A percentile compares a stretch with the other conserved stretches of the same genome.
phyloP scores from a whole-genome alignment of 345 rosid genomes.

The Kandelia obovata region DNA sequence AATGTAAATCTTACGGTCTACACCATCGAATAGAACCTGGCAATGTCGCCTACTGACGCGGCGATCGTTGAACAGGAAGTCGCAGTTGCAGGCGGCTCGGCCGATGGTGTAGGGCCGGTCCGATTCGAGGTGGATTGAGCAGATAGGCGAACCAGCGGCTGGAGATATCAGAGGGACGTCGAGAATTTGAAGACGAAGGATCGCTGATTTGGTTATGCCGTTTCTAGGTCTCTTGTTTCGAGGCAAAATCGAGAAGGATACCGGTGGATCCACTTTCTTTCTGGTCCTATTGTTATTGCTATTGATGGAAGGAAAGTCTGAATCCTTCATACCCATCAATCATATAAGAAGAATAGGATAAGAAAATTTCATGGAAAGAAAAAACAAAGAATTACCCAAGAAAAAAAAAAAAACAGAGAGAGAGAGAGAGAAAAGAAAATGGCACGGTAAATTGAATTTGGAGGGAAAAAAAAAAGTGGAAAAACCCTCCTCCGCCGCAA shows the following conservation, averaged over 20 bases:
- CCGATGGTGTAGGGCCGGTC: slow-evolving; percentile 61
- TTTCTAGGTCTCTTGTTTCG: slow-evolving; percentile 30
- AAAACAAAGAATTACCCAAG: no score
- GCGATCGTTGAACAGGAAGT: slow-evolving; percentile 41
- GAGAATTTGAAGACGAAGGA: slow-evolving; percentile 39
- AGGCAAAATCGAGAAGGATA: slow-evolving; percentile 5
- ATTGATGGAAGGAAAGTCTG: slow-evolving; percentile 14
- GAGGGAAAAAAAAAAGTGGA: neutral
- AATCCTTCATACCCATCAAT: slow-evolving; percentile 21
- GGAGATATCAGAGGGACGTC: slow-evolving; percentile 52
- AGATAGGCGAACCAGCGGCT: slow-evolving; percentile 36
- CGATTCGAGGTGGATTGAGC: slow-evolving; percentile 41
- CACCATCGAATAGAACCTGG: slow-evolving; percentile 57
- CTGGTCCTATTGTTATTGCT: slow-evolving; percentile 14
- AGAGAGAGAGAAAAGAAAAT: neutral
- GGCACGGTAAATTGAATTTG: neutral
- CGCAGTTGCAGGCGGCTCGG: slow-evolving; percentile 41
- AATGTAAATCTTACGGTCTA: slow-evolving; percentile 46
- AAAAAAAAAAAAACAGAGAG: neutral
- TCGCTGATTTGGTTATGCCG: slow-evolving; percentile 33
- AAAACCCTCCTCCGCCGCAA: no score
- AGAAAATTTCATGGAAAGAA: neutral
- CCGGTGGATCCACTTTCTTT: slow-evolving; percentile 5
- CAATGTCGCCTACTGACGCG: slow-evolving; percentile 70
- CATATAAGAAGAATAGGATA: neutral